A percentile compares a stretch with the other conserved stretches of the same genome.
Conservation (phyloP, 495 filamentous ascomycete species). For the Penicillium bovifimosum region DNA sequence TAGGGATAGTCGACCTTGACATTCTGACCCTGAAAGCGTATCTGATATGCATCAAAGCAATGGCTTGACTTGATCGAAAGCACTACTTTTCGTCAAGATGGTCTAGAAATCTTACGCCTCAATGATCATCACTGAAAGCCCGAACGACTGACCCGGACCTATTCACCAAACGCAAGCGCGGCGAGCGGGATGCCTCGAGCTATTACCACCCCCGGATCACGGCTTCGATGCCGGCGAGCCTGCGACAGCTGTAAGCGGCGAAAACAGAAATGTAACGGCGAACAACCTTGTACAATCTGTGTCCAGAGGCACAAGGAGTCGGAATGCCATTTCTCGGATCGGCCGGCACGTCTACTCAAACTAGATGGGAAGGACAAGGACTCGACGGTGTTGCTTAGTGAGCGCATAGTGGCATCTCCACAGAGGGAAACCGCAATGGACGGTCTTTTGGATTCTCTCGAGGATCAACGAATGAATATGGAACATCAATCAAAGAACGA, state of each 20-base stretch:
- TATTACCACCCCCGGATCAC: slow-evolving; percentile 29
- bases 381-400: slow-evolving; percentile 39
- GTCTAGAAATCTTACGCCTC: neutral
- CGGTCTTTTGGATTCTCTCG: slow-evolving; percentile 34
- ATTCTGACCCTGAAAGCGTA: too few relatives aligned
- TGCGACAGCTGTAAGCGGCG: slow-evolving; percentile 75
- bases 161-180: neutral
- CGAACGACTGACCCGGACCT: neutral
- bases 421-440: slow-evolving; percentile 41
- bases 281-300: slow-evolving; percentile 65
- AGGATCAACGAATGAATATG: slow-evolving; percentile 31
- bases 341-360: slow-evolving; percentile 36
- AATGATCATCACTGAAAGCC: neutral
- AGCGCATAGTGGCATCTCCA: slow-evolving; percentile 28
- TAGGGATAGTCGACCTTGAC: neutral
- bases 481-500: slow-evolving; percentile 34
- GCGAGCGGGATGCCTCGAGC: slow-evolving; percentile 32
- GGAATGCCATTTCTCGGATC: slow-evolving; percentile 43
- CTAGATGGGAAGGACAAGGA: slow-evolving; percentile 31
- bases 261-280: slow-evolving; percentile 76
- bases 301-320: slow-evolving; percentile 49
- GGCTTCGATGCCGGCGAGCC: slow-evolving; percentile 45
- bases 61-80: neutral
- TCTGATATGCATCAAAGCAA: neutral
- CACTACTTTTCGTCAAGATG: neutral